Evolutionary conservation across 495 filamentous ascomycete genomes (phyloP).

Genomic region (Daldinia concentrica): DNA sequence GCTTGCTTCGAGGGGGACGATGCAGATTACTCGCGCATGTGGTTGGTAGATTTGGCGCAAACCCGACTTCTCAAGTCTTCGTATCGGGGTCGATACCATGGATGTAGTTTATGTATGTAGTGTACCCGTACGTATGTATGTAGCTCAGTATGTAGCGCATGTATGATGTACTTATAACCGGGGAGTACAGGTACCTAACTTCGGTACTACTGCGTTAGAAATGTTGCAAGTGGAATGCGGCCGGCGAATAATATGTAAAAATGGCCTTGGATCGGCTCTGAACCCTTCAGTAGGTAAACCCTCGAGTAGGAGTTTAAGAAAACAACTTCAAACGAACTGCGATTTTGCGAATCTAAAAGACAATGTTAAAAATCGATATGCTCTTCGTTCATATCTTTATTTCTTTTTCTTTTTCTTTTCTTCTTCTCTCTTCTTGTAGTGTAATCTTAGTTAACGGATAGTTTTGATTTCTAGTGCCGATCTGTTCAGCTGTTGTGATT

Average conservation of each 20-base stretch:
- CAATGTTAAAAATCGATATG: slow-evolving; percentile 18
- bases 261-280: slow-evolving; percentile 20
- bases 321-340: slow-evolving; percentile 19
- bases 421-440: slow-evolving; percentile 7
- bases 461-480: slow-evolving; percentile 30
- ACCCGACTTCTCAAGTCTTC: slow-evolving; percentile 45
- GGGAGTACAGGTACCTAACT: slow-evolving; percentile 29
- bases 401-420: neutral
- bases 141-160: slow-evolving; percentile 22
- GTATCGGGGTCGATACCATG: slow-evolving; percentile 37
- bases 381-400: slow-evolving; percentile 8
- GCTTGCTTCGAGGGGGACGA: slow-evolving; percentile 37
- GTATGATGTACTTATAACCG: slow-evolving; percentile 39
- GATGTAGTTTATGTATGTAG: slow-evolving; percentile 8
- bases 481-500: slow-evolving; percentile 34
- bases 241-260: slow-evolving; percentile 27
- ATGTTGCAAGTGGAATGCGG: slow-evolving; percentile 8
- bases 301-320: neutral
- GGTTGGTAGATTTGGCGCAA: slow-evolving; percentile 47
- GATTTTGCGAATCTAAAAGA: slow-evolving; percentile 19
- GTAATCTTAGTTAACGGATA: slow-evolving; percentile 5
- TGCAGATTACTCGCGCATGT: slow-evolving; percentile 47
- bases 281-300: neutral
- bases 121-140: slow-evolving; percentile 13
- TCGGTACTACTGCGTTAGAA: slow-evolving; percentile 26